Conservation (phyloP, 176 grass and related monocot genomes). For the Typha latifolia region DNA sequence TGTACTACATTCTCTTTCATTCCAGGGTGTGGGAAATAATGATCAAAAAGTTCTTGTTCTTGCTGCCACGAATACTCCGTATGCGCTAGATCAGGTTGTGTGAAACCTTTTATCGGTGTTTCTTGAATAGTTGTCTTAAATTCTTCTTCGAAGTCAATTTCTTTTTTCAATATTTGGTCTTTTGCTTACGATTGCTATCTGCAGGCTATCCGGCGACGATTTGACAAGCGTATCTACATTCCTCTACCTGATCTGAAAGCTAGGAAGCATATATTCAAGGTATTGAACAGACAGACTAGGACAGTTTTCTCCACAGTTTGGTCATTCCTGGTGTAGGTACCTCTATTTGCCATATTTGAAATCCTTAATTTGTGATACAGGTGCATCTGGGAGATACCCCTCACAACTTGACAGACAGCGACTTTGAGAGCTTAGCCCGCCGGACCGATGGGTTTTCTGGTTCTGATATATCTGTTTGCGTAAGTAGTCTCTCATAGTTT, state of each 20-base stretch:
- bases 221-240: constrained; percentile 98
- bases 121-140: constrained; percentile 7
- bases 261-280: constrained; percentile 99
- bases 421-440: constrained; percentile 73
- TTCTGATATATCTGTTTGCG: constrained; percentile 91
- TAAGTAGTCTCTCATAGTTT: constrained; percentile 27
- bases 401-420: constrained; percentile 68
- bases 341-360: too few relatives aligned
- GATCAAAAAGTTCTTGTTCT: constrained; percentile 98
- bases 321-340: background rate
- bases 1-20: background rate
- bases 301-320: background rate
- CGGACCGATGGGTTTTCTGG: constrained; percentile 87
- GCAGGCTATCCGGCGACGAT: constrained; percentile 82
- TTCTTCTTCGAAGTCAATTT: background rate
- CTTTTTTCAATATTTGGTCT: constrained; percentile 14
- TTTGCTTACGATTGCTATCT: constrained; percentile 20
- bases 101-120: background rate
- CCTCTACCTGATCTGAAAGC: constrained; percentile 92
- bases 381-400: constrained; percentile 98
- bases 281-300: constrained; percentile 16
- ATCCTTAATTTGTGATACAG: constrained; percentile 13
- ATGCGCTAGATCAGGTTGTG: constrained; percentile 85
- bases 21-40: constrained; percentile 88
- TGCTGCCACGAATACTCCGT: constrained; percentile 93